phyloP scores from a whole-genome alignment of 2,329 filamentous ascomycete species.

The Blumeria hordei region DNA sequence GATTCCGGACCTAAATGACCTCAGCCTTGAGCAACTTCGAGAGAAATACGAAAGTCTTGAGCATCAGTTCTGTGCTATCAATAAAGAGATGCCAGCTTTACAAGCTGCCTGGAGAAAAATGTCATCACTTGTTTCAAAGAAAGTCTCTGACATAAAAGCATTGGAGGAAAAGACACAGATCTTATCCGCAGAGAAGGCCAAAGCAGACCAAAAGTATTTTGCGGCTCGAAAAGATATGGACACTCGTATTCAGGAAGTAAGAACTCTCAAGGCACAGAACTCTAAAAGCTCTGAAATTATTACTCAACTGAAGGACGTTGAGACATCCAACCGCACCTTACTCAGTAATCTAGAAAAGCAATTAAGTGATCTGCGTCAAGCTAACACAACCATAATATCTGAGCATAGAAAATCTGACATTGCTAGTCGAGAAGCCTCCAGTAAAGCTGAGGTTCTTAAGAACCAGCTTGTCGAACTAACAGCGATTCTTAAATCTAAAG shows the following conservation, averaged over 20 bases:
- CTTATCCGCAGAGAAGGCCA: conserved; percentile 69
- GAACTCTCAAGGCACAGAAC: conserved; percentile 58
- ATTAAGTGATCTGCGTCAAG: conserved; percentile 56
- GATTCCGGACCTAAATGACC: conserved; percentile 26
- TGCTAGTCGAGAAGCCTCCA: conserved; percentile 41
- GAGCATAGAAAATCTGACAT: conserved; percentile 59
- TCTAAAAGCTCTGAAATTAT: conserved; percentile 85
- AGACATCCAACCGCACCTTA: conserved; percentile 50
- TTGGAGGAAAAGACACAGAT: conserved; percentile 58
- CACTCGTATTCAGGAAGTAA: conserved; percentile 55
- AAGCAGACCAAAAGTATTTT: conserved; percentile 96
- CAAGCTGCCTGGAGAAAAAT: conserved; percentile 81
- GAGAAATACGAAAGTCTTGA: conserved; percentile 51
- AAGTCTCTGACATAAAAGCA: conserved; percentile 50
- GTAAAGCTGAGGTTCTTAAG: conserved; percentile 46
- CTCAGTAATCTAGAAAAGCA: conserved; percentile 80
- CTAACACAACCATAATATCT: conserved; percentile 41
- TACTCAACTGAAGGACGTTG: conserved; percentile 73
- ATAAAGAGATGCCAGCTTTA: conserved; percentile 69
- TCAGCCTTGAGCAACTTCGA: conserved; percentile 48
- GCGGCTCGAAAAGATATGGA: conserved; percentile 87
- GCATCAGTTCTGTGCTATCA: conserved; percentile 61
- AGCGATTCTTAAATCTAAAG: conserved; percentile 49
- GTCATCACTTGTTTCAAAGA: conserved; percentile 62
- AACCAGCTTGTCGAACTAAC: conserved; percentile 58